Base-by-base conservation (phyloP, 75 land plant species). In the Pinus albicaulis region DNA sequence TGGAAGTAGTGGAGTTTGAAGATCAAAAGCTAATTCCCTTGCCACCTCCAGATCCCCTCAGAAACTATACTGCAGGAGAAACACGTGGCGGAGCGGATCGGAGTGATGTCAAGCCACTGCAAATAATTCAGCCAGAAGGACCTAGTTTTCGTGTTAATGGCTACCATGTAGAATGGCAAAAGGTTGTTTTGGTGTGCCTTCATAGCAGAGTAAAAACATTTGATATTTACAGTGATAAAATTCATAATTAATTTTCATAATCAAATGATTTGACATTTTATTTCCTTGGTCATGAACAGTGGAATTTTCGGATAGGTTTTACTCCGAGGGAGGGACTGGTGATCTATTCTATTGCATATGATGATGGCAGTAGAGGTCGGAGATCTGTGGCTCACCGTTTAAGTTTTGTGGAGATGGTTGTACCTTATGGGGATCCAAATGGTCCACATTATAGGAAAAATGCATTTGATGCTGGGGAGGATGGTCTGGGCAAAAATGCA, bases 391-490 rank as follows among this genome's bases (percentile, higher is more conserved):
- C 99, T 0, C 98, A 98, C 28, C 82, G 99, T 23, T 70, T 98
- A 76, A 92, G 98, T 79, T 98, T 98, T 87, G 99, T 98, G 59
- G 99, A 98, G 77, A 95, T 98, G 99, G 98, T 98, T 57, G 99
- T 98, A 16, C 99, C 99, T 34, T 98, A 98, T 81, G 99, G 99
- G 15, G 99, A 98, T 77, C 99, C 99, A 52, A 86, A 95, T 76
- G 99, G 88, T 11, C 99, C 99, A 75, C 99, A 98, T 79, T 98
- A 98, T 78, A 80, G 99, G 16, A 98, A 98, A 73, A 98, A 98
- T 91, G 99, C 99, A 38, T 98, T 98, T 85, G 99, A 98, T 91
- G 99, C 98, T 28, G 99, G 99, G 73, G 99, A 98, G 80, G 99
- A 98, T 83, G 99, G 99, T 14, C 86, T 98, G 31, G 99, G 99